Evolutionary conservation across 192 early-diverging fungal genomes (phyloP).

Genomic region (Rhizophagus clarus): DNA sequence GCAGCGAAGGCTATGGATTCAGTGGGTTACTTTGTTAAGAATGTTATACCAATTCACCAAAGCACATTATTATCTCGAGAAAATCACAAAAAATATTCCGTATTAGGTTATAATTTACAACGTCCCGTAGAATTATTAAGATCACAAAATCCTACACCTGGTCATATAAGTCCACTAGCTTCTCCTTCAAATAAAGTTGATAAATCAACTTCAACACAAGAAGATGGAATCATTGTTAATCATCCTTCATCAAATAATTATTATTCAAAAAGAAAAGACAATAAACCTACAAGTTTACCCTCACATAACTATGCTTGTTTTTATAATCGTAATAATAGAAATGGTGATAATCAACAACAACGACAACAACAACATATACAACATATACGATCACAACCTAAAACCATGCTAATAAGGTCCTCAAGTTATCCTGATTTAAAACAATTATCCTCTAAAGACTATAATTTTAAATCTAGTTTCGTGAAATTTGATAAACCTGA

Average conservation of each 20-base stretch:
- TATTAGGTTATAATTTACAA: neutral
- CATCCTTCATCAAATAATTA: neutral
- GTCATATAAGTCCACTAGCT: neutral
- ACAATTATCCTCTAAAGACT: neutral
- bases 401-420: neutral
- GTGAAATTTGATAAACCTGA: too few relatives aligned
- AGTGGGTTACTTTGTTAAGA: constrained; percentile 25
- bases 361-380: neutral
- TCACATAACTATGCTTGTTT: too few relatives aligned
- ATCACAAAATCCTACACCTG: too few relatives aligned
- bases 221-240: constrained; percentile 6
- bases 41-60: constrained; percentile 24
- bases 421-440: constrained; percentile 23
- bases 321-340: too few relatives aligned
- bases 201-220: constrained; percentile 24
- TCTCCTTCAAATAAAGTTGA: neutral
- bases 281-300: too few relatives aligned
- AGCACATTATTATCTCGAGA: neutral
- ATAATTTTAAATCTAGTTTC: too few relatives aligned
- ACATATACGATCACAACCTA: neutral
- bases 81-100: neutral
- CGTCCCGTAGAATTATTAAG: neutral
- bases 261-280: neutral
- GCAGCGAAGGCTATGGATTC: constrained; percentile 25
- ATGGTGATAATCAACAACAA: neutral